Conservation (phyloP, 164 flowering plant species). For the Vitis rotundifolia region DNA sequence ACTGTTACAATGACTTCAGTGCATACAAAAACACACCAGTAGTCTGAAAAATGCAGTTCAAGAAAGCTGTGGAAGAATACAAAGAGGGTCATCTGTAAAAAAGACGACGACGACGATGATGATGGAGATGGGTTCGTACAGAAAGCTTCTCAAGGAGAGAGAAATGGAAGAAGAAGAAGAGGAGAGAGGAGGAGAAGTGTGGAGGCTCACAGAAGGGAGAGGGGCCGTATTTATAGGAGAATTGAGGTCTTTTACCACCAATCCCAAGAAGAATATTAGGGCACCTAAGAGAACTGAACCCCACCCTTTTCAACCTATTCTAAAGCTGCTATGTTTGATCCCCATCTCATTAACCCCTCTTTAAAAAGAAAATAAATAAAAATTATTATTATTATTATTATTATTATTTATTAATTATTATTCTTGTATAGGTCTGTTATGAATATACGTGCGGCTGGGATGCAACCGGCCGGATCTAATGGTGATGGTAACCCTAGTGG, state of each 20-base stretch:
- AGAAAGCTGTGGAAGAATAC: conserved; percentile 86
- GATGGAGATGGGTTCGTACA: background rate
- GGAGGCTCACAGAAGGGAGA: conserved; percentile 21
- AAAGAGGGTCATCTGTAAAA: conserved; percentile 39
- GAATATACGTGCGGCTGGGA: conserved; percentile 22
- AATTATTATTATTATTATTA: background rate
- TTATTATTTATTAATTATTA: background rate
- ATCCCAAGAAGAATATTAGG: conserved; percentile 60
- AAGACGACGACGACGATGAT: no score
- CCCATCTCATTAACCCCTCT: conserved; percentile 16
- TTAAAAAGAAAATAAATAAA: background rate
- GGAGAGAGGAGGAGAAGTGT: conserved; percentile 11
- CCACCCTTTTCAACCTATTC: conserved; percentile 5
- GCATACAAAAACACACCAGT: background rate
- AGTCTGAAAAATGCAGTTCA: conserved; percentile 56
- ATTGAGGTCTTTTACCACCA: conserved; percentile 32
- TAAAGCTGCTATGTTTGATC: conserved; percentile 29
- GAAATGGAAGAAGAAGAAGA: conserved; percentile 1
- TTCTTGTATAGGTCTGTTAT: background rate
- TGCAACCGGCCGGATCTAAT: conserved; percentile 38
- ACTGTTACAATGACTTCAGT: background rate
- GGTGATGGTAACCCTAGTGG: conserved; percentile 28
- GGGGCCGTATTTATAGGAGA: conserved; percentile 39
- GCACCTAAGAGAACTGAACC: conserved; percentile 17
- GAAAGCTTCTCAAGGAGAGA: background rate